Base-by-base conservation (phyloP, 805 yeast genomes). In the Ogataea corticis region DNA sequence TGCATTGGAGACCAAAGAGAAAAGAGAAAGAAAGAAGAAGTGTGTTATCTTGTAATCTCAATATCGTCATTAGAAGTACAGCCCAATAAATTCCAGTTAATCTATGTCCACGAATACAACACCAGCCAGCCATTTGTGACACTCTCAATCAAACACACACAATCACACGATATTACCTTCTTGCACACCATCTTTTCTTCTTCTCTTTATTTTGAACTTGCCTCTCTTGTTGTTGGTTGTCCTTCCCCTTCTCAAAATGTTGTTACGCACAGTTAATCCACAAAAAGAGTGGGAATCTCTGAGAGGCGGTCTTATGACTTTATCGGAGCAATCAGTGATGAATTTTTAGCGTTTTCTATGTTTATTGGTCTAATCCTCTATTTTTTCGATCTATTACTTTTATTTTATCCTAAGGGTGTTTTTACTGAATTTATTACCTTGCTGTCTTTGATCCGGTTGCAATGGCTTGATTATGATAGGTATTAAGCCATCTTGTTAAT, bases 1-100 rank as follows among this genome's bases (percentile, higher is more conserved):
- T 45, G 87, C 96, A 15, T 78, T 89, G 59, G 79, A 77, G 73
- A 80, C 82, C 45, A 80, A 83, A 68, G 79, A 74, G 61, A 66
- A 67, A 68, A 66, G 70, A 69, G 72, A 68, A 62, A 77, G 77
- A 63, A 79, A 77, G 74, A 79, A 77, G 76, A 83, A 79, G 73
- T 87, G 95, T 74, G 72, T 75, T 59, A 75, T 86, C 55, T 79
- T 86, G 72, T 87, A 75, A 46, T 31, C 37, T 12, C 15, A 34
- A 14, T 19, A 37, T 27, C 19, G 19, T 18, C 33, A 35, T 29
- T 34, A 29, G 38, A 32, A 27, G 28, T 34, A 33, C 44, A 30
- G 33, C 39, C 39, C 44, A 33, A 32, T 34, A 41, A 25, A 23
- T 41, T 30, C 34, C 44, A 34, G 39, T 28, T 38, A 30, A 38